Evolutionary conservation across 2,329 filamentous ascomycete genomes (phyloP).

Genomic region (Lasiodiplodia citricola): DNA sequence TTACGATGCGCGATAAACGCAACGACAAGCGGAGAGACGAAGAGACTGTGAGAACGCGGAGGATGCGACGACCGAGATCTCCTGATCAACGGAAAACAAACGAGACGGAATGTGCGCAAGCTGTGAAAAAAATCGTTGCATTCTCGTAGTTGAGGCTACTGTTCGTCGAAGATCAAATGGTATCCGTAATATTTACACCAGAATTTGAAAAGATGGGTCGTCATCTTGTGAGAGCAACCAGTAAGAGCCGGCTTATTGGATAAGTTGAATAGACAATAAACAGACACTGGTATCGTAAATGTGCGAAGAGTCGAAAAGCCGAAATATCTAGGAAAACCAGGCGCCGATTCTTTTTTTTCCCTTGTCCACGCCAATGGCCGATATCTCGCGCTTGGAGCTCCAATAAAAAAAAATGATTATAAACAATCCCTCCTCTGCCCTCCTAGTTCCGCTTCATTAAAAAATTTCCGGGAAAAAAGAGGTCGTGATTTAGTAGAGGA

Average conservation of each 20-base stretch:
- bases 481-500: slow-evolving; percentile 21
- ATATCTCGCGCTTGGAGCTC: neutral
- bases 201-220: neutral
- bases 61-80: slow-evolving; percentile 19
- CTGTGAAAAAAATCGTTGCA: neutral
- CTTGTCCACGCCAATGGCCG: slow-evolving; percentile 2
- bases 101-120: neutral
- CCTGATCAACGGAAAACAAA: slow-evolving; percentile 3
- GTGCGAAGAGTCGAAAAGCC: neutral
- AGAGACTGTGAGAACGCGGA: neutral
- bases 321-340: slow-evolving; percentile 17
- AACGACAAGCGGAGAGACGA: neutral
- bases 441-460: slow-evolving; percentile 17
- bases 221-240: slow-evolving; percentile 3
- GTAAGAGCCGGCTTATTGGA: slow-evolving; percentile 24
- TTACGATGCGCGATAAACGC: neutral
- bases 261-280: slow-evolving; percentile 23
- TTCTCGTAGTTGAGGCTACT: neutral
- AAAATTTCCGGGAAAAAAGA: neutral
- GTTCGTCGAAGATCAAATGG: neutral
- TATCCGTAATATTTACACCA: slow-evolving; percentile 21
- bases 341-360: slow-evolving; percentile 1
- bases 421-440: slow-evolving; percentile 21
- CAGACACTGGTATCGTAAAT: slow-evolving; percentile 24
- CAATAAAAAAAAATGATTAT: slow-evolving; percentile 20